Percentiles rank a stretch among this genome's conserved stretches.
phyloP scores from a whole-genome alignment of 768 basidiomycete genomes.

The Leucosporidium scottii region DNA sequence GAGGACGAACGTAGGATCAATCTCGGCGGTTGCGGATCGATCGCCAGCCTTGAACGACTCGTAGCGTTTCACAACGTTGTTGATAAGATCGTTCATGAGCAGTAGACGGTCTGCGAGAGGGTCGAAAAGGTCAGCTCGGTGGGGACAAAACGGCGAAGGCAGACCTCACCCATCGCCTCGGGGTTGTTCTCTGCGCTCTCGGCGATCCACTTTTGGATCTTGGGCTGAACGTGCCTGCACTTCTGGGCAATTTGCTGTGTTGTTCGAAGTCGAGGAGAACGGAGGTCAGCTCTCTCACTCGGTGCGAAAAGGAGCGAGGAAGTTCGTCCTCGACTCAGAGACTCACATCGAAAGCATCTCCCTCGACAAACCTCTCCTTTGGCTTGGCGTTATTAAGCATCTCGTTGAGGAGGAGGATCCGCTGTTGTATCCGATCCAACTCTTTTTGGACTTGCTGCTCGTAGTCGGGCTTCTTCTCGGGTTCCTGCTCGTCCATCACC shows the following conservation, averaged over 20 bases:
- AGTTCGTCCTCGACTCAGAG: no score
- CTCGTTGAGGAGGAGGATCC: conserved; percentile 91
- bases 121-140: conserved; percentile 5
- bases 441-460: conserved; percentile 80
- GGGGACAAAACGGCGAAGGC: background rate
- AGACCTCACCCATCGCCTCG: conserved; percentile 68
- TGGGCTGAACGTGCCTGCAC: conserved; percentile 73
- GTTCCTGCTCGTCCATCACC: conserved; percentile 50
- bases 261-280: background rate
- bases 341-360: conserved; percentile 87
- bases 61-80: conserved; percentile 79
- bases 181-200: conserved; percentile 84
- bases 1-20: conserved; percentile 43
- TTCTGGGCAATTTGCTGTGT: conserved; percentile 82
- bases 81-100: conserved; percentile 96
- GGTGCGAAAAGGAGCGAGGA: no score
- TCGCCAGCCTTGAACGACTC: conserved; percentile 92
- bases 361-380: conserved; percentile 69
- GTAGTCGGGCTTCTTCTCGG: conserved; percentile 90
- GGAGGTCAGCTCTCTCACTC: background rate
- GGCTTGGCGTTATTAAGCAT: conserved; percentile 81
- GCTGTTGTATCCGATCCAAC: conserved; percentile 86
- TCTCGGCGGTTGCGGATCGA: conserved; percentile 49
- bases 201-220: conserved; percentile 95
- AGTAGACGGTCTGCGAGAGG: conserved; percentile 67